Evolutionary conservation across 2,329 filamentous ascomycete genomes (phyloP), one percentile per base, ranked within the genome.

Genomic region (Exserohilum rostratum): DNA sequence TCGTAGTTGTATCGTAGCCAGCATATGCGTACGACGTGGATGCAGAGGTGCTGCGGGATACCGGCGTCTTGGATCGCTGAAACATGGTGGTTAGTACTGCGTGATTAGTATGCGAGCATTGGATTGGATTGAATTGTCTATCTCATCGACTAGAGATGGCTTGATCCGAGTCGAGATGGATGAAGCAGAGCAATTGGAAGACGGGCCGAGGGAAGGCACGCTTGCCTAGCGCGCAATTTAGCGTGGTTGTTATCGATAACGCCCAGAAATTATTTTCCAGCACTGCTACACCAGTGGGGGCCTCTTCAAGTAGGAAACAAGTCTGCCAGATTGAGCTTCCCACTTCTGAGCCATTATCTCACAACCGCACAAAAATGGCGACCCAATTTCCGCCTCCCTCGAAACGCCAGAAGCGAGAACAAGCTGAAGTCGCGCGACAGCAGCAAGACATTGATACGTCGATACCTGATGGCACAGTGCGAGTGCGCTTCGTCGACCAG

Each of bases 401-500:
- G 47, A 98, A 97, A 77, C 86, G 92, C 58, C 92, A 96, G 72
- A 90, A 88, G 76, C 86, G 89, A 45, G 90, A 90, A 65, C 83
- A 84, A 18, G 82, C 89, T 35, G 90, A 91, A 65, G 86, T 86
- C 68, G 85, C 89, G 6, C 83, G 87, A 61, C 79, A 86, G 42
- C 91, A 96, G 70, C 88, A 95, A 71, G 87, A 93, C 78, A 83
- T 93, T 46, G 79, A 84, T 37, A 80, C 87, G 46, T 75, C 75
- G 18, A 83, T 89, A 45, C 84, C 89, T 0, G 85, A 86, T 30
- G 92, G 91, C 62, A 91, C 87, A 56, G 86, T 96, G 71, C 89
- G 91, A 75, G 87, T 96, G 43, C 90, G 93, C 63, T 97, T 98
- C 76, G 83, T 91, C 70, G 92, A 98, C 74, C 87, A 90, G 84